Evolutionary conservation across 345 rosid species (phyloP).

Genomic region (Salix suchowensis): DNA sequence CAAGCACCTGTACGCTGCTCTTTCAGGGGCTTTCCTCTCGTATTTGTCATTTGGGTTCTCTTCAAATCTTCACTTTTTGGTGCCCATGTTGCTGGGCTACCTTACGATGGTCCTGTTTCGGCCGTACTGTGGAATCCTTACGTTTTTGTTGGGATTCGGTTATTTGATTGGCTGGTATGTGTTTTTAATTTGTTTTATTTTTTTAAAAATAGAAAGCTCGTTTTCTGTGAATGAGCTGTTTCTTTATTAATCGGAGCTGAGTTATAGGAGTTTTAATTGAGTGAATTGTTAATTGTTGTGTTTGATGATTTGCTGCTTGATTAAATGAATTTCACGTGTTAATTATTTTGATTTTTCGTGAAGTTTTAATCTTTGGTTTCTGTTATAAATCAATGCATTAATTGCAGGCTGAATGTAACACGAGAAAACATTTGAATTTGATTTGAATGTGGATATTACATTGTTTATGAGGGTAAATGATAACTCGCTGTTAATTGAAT

Average conservation of each 20-base stretch:
- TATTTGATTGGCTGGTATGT: conserved; percentile 89
- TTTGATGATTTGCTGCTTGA: neutral
- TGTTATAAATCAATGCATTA: neutral
- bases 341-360: neutral
- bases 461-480: neutral
- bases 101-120: conserved; percentile 68
- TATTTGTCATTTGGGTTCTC: conserved; percentile 81
- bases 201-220: neutral
- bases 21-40: conserved; percentile 63
- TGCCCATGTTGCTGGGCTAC: conserved; percentile 74
- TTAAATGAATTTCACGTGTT: neutral
- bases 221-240: neutral
- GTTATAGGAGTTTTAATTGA: neutral
- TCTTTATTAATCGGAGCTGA: neutral
- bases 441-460: neutral
- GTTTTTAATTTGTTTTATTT: neutral
- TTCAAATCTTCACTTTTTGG: conserved; percentile 85
- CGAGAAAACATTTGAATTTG: neutral
- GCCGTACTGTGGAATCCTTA: conserved; percentile 58
- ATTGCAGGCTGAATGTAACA: neutral
- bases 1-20: conserved; percentile 64
- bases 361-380: neutral
- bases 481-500: neutral
- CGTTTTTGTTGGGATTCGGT: conserved; percentile 68
- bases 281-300: neutral